Evolutionary conservation across 2,329 filamentous ascomycete genomes (phyloP).

Genomic region (Plectosphaerella plurivora): DNA sequence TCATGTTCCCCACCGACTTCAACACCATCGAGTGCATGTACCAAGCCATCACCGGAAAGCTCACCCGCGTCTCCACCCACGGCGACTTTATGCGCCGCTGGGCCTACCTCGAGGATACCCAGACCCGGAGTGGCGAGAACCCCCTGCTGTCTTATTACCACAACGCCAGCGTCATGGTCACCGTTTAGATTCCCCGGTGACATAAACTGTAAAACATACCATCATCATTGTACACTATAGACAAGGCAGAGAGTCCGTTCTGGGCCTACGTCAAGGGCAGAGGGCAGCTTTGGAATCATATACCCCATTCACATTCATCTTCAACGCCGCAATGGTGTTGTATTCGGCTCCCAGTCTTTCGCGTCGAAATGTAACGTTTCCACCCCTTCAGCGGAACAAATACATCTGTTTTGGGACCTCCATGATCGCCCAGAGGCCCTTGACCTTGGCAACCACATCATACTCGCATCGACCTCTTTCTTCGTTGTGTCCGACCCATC

Average conservation of each 20-base stretch:
- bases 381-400: too few relatives aligned
- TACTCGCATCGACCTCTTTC: too few relatives aligned
- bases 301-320: too few relatives aligned
- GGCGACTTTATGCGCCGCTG: slow-evolving; percentile 87
- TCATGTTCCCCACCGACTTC: slow-evolving; percentile 97
- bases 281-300: too few relatives aligned
- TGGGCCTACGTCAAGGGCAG: too few relatives aligned
- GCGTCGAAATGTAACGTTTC: too few relatives aligned
- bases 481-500: too few relatives aligned
- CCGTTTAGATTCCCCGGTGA: slow-evolving; percentile 50
- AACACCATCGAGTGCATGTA: slow-evolving; percentile 87
- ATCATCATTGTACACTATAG: neutral
- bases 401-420: too few relatives aligned
- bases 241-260: neutral
- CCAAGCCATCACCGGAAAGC: slow-evolving; percentile 84
- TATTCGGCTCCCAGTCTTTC: too few relatives aligned
- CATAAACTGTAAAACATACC: neutral
- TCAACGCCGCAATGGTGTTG: too few relatives aligned
- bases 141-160: slow-evolving; percentile 89
- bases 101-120: slow-evolving; percentile 86
- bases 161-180: slow-evolving; percentile 90
- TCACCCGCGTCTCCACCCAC: slow-evolving; percentile 80
- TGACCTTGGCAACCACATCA: too few relatives aligned
- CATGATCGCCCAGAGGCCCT: too few relatives aligned
- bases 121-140: slow-evolving; percentile 88